Conservation (phyloP, 2,329 filamentous ascomycete species). For the Westerdykella ornata region DNA sequence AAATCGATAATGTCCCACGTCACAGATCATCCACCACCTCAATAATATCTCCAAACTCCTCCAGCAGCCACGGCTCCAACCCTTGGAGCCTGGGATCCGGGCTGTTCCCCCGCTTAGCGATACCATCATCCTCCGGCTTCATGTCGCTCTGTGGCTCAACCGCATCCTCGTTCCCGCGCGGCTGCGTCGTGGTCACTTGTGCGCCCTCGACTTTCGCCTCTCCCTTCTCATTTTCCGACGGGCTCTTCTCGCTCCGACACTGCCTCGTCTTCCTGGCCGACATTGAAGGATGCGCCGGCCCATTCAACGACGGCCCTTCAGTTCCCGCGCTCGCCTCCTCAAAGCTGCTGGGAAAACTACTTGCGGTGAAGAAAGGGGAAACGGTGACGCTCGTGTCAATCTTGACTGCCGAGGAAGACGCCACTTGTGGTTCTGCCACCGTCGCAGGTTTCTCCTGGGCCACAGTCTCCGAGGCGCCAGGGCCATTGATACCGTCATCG, state of each 20-base stretch:
- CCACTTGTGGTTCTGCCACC: neutral
- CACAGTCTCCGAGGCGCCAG: no score
- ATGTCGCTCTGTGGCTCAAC: neutral
- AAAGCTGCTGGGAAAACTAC: neutral
- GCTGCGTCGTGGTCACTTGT: neutral
- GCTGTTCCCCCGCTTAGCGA: conserved; percentile 1
- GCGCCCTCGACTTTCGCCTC: conserved; percentile 1
- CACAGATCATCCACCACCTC: conserved; percentile 25
- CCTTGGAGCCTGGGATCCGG: conserved; percentile 21
- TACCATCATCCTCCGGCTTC: neutral
- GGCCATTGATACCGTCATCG: no score
- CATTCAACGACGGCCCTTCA: neutral
- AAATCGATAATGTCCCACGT: neutral
- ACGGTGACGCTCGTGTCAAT: neutral
- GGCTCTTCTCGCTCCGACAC: neutral
- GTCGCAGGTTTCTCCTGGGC: neutral
- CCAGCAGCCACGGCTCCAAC: conserved; percentile 36
- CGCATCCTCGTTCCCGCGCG: neutral
- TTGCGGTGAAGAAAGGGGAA: neutral
- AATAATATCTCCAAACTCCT: conserved; percentile 38
- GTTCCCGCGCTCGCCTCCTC: neutral
- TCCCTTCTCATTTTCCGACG: neutral
- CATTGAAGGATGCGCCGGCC: no score
- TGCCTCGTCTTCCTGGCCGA: no score
- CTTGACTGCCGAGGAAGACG: neutral